Evolutionary conservation across 2,329 filamentous ascomycete genomes (phyloP).

Genomic region (Nemania diffusa): DNA sequence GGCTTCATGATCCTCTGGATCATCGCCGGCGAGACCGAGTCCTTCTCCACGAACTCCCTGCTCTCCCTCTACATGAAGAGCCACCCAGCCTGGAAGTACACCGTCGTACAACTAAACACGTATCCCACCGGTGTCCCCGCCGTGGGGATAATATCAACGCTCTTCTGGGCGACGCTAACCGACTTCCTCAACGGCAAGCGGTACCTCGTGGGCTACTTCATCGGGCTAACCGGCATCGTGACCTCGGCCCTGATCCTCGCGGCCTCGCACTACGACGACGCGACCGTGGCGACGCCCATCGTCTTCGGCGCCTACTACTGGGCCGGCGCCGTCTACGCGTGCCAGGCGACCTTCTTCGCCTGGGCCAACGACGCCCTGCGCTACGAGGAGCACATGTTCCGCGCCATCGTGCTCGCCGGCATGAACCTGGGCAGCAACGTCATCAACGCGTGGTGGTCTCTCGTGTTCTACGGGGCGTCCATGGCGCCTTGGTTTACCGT

Average conservation of each 20-base stretch:
- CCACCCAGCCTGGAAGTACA: constrained; percentile 57
- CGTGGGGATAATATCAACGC: constrained; percentile 67
- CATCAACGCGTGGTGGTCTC: constrained; percentile 78
- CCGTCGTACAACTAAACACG: constrained; percentile 63
- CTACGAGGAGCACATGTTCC: constrained; percentile 69
- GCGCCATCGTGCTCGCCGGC: constrained; percentile 74
- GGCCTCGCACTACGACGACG: constrained; percentile 56
- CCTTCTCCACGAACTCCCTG: constrained; percentile 73
- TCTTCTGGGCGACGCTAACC: constrained; percentile 76
- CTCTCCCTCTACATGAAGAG: constrained; percentile 62
- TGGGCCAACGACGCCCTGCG: constrained; percentile 79
- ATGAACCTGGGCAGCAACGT: constrained; percentile 78
- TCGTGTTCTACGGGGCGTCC: constrained; percentile 75
- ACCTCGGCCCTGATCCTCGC: constrained; percentile 72
- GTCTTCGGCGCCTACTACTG: constrained; percentile 76
- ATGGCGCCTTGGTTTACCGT: constrained; percentile 74
- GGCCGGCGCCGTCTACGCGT: constrained; percentile 76
- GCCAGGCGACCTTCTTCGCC: constrained; percentile 79
- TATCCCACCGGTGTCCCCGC: constrained; percentile 68
- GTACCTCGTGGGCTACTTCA: constrained; percentile 74
- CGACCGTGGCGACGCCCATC: constrained; percentile 57
- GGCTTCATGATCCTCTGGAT: constrained; percentile 75
- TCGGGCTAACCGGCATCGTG: constrained; percentile 70
- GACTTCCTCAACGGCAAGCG: constrained; percentile 72
- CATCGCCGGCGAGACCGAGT: constrained; percentile 77